Base-by-base conservation (phyloP, 106 monocot genomes). In the Allium fistulosum region DNA sequence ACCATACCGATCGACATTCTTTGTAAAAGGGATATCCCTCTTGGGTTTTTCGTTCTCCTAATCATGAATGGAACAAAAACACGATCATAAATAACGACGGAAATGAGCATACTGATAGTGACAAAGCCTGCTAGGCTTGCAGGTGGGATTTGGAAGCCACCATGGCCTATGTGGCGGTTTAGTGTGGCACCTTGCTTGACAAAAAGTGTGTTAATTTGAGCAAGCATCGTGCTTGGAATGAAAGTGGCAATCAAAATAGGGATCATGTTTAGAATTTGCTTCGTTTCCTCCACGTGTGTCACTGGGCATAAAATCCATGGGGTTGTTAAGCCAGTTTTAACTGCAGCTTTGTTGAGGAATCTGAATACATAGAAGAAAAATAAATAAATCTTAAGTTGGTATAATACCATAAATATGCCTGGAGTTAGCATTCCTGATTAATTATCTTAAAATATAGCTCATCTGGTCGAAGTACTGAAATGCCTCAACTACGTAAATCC, bases 251-350 rank as follows among this genome's bases (percentile, higher is more conserved):
- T 4, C 22, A 85, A 64, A 50, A 90, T 61, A 1, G 86, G 90
- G 49, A 90, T 66, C 83, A 86, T 72, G 12, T 65, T 22, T 6
- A 86, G 26, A 37, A 90, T 90, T 50, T 78, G 86, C 63, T 90
- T 90, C 12, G 90, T 83, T 76, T 90, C 86, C 60, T 90, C 90
- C 17, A 85, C 82, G 17, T 80, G 75, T 12, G 80, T 90, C 14
- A 86, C 73, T 5, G 80, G 28, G 69, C 80, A 80, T 37, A 82
- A 48, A 7, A 27, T 59, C 87, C 90, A 84, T 61, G 59, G 51
- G 1, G 59, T 28, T 1, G 58, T 59, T 8, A 60, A 22, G 1
- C 62, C 58, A 13, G 46, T 62, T 53, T 49, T 70, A 4, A 91
- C 82, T 11, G 91, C 87, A 9, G 91, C 91, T 66, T 65, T 87